Base-by-base conservation (phyloP, 108 stramenopile genomes). In the Pseudonitzschia pungens region DNA sequence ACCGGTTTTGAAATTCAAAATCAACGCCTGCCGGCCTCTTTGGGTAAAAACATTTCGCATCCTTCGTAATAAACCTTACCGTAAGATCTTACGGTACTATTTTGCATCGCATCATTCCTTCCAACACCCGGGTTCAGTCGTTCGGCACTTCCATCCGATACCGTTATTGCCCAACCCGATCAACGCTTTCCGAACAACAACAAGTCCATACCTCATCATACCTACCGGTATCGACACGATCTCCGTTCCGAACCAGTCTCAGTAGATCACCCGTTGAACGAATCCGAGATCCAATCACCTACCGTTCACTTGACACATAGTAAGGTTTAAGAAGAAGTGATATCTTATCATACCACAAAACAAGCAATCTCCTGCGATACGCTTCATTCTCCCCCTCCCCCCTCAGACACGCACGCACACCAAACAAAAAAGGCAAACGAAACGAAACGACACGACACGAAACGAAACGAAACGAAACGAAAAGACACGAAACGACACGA, bases 1-100 rank as follows among this genome's bases (percentile, higher is more conserved):
- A 51, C 10, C 50, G n/a, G 54, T 55, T 55, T 55, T 55, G 54
- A 55, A 55, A 55, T 55, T 55, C 26, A 26, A 55, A 55, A 26
- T 5, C 9, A 22, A 26, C 54, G 54, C 54, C 54, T 55, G 54
- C 54, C 54, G 2, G 26, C 2, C n/a, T 48, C 24, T 55, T 10
- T 10, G 54, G 1, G 4, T 10, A 10, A 55, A 22, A 26, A 55
- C n/a, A 55, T 55, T 26, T 26, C 54, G 3, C 1, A 22, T 20
- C 26, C 24, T 18, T 4, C 45, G 10, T 48, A 11, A 10, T 18
- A 12, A 10, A 48, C 14, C 7, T 2, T 48, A 48, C 45, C 9
- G 18, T 48, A 48, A 12, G 36, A 36, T 36, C 6, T 36, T 36
- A 36, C 36, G 4, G 36, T 36, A 36, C n/a, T n/a, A n/a, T n/a